These are phyloP conservation scores for Gaeumannomyces sp. DNA, from an alignment of 2,329 filamentous ascomycete genomes.

Conservation along the genomic window DNA sequence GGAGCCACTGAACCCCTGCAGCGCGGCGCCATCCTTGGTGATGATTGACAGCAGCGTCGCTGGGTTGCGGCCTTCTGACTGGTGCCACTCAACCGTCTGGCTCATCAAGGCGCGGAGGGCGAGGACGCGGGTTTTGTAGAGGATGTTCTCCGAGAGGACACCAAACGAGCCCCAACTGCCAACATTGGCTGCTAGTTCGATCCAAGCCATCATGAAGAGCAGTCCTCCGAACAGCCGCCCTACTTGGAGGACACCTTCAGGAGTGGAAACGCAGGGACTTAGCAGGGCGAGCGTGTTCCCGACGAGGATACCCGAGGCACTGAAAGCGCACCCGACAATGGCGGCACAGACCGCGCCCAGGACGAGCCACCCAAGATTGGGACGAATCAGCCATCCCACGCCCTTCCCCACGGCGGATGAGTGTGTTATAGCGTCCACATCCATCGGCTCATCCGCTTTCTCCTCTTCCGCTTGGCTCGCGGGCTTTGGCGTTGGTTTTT, in stretches of 20 bases:
- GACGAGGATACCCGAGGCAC: conserved; percentile 52
- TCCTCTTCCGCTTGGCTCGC: not conserved
- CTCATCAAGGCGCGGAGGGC: conserved; percentile 51
- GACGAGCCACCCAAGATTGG: conserved; percentile 33
- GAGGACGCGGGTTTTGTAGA: conserved; percentile 48
- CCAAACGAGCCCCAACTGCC: conserved; percentile 52
- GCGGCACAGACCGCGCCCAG: conserved; percentile 43
- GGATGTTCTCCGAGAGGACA: conserved; percentile 47
- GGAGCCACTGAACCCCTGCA: conserved; percentile 64
- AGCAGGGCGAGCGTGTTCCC: conserved; percentile 53
- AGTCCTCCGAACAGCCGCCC: conserved; percentile 51
- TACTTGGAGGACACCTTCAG: conserved; percentile 38
- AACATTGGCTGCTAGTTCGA: conserved; percentile 54
- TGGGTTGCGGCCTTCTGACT: conserved; percentile 56
- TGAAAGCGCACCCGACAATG: conserved; percentile 51
- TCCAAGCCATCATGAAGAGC: conserved; percentile 53
- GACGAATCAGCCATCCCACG: conserved; percentile 18
- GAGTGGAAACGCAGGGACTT: conserved; percentile 43
- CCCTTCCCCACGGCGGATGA: conserved; percentile 6
- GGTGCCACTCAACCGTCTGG: conserved; percentile 59
- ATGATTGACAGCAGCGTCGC: conserved; percentile 59
- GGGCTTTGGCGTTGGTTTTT: not conserved
- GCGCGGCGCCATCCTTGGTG: conserved; percentile 60
- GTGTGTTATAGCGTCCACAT: not conserved
- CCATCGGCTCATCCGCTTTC: not conserved